Evolutionary conservation across 768 basidiomycete species (phyloP).

Genomic region (Boletus sp.): DNA sequence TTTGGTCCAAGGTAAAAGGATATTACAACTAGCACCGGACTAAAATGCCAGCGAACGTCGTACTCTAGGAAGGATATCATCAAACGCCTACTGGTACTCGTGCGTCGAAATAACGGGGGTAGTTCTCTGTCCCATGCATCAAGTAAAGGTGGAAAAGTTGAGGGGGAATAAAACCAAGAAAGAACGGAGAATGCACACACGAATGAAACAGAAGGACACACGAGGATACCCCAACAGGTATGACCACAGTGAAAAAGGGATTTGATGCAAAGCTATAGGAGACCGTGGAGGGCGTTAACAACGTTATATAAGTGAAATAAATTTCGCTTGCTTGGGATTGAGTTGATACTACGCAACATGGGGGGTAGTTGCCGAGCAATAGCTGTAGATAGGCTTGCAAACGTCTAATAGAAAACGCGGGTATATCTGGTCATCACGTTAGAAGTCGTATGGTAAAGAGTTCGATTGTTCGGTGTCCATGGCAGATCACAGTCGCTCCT

Average conservation of each 20-base stretch:
- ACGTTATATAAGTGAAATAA: constrained; percentile 38
- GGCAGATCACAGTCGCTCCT: constrained; percentile 30
- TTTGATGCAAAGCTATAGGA: constrained; percentile 25
- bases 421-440: constrained; percentile 35
- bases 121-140: constrained; percentile 18
- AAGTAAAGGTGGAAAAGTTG: constrained; percentile 9
- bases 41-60: constrained; percentile 26
- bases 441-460: constrained; percentile 33
- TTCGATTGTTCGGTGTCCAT: constrained; percentile 18
- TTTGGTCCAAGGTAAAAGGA: constrained; percentile 15
- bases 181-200: constrained; percentile 19
- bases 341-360: constrained; percentile 23
- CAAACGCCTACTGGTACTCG: constrained; percentile 18
- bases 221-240: constrained; percentile 15
- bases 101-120: constrained; percentile 13
- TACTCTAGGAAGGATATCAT: constrained; percentile 26
- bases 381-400: constrained; percentile 33
- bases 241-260: constrained; percentile 16
- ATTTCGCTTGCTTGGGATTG: constrained; percentile 30
- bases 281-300: constrained; percentile 28
- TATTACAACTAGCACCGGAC: constrained; percentile 33
- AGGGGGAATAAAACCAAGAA: constrained; percentile 25
- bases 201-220: constrained; percentile 15
- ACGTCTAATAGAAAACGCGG: constrained; percentile 34
- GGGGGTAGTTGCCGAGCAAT: constrained; percentile 30